These are phyloP conservation scores for Phellopilus nigrolimitatus DNA, from an alignment of 1,284 basidiomycete genomes.

Conservation along the genomic window DNA sequence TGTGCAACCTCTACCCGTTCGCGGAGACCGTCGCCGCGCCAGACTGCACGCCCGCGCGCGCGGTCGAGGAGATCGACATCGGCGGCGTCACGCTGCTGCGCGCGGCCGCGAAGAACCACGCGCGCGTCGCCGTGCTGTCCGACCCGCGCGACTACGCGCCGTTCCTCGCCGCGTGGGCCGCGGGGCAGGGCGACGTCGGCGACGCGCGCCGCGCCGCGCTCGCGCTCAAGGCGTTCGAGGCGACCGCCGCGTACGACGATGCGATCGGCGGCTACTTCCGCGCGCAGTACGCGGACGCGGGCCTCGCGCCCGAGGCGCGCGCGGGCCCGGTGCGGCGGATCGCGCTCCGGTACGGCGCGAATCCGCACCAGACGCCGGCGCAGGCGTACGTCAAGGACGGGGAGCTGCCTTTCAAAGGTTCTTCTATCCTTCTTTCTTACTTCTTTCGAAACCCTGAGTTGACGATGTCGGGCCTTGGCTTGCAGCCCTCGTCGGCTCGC, in stretches of 20 bases:
- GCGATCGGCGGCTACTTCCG: slow-evolving; percentile 98
- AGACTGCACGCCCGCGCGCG: slow-evolving; percentile 85
- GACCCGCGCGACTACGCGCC: slow-evolving; percentile 90
- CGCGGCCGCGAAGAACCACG: slow-evolving; percentile 98
- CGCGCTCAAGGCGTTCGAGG: slow-evolving; percentile 97
- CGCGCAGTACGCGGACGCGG: slow-evolving; percentile 87
- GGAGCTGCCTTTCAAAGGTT: slow-evolving; percentile 91
- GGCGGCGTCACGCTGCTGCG: slow-evolving; percentile 97
- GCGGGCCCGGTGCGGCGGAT: slow-evolving; percentile 78
- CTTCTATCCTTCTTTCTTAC: too few relatives aligned
- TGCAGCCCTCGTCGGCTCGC: slow-evolving; percentile 86
- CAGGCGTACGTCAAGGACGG: slow-evolving; percentile 93
- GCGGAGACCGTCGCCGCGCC: slow-evolving; percentile 86
- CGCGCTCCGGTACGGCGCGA: slow-evolving; percentile 91
- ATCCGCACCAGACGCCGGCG: slow-evolving; percentile 98
- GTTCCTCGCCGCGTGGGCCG: slow-evolving; percentile 76
- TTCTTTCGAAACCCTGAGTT: too few relatives aligned
- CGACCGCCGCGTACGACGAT: slow-evolving; percentile 92
- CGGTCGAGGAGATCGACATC: slow-evolving; percentile 96
- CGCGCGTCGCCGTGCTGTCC: slow-evolving; percentile 86
- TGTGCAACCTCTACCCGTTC: slow-evolving; percentile 99
- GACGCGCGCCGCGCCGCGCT: slow-evolving; percentile 72
- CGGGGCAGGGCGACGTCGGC: slow-evolving; percentile 62
- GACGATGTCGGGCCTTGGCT: too few relatives aligned
- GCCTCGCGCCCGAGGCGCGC: slow-evolving; percentile 56